Evolutionary conservation across 208 protist species (phyloP), one percentile per base, ranked within the genome.

Genomic region (Trypanosoma vivax): DNA sequence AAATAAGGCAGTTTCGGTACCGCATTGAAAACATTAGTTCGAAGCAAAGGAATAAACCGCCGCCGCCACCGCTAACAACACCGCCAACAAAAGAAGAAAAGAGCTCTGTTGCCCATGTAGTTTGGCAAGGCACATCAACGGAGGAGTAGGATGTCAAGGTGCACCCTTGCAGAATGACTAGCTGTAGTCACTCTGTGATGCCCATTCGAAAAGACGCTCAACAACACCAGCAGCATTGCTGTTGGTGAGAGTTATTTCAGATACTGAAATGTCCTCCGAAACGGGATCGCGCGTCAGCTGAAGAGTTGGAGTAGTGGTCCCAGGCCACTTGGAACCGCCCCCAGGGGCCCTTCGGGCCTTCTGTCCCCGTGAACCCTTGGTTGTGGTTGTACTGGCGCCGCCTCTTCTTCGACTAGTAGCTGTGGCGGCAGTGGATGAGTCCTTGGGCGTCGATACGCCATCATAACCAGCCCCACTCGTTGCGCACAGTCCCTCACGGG

Each of bases 251-350:
- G 25, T 11, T 5, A 28, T 9, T 7, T 16, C 27, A 14, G 31
- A 2, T 14, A 40, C 24, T 7, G 28, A 37, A 2, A 14, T 16
- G 18, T 63, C 56, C 3, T 37, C 56, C 25, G 56, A 38, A 47
- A 63, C 37, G 18, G 14, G 35, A 14, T 63, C 33, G 40, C 41
- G 47, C 1, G 56, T 63, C 29, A 63, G 37, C 18, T 63, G 37
- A 29, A 64, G 40, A 25, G 28, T 41, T 3, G 57, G 57, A 28
- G 39, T 43, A 24, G 40, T 14, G 14, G 30, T 30, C 13, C 28
- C 5, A 43, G 57, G 39, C 33, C 9, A 37, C n/a, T 6, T 19
- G 6, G 0, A 21, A 19, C 6, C 39, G 23, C 6, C 6, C 9
- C 10, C 7, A 18, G 29, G 13, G 11, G 31, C 21, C 1, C 30